Percentiles rank a stretch among this genome's conserved stretches.
phyloP scores from a whole-genome alignment of 2,329 filamentous ascomycete genomes.

The Xylaria hypoxylon region DNA sequence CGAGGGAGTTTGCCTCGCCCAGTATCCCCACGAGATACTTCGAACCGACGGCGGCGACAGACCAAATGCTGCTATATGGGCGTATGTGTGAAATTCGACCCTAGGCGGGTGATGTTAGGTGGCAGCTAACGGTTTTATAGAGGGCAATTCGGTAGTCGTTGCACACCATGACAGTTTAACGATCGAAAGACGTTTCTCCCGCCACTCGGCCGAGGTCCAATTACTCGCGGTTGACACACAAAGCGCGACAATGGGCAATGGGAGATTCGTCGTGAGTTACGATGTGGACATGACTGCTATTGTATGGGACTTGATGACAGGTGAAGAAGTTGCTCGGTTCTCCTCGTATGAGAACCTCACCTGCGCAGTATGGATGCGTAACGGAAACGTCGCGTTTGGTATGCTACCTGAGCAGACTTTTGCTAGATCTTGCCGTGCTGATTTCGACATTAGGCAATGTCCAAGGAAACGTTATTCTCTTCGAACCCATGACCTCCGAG shows the following conservation, averaged over 20 bases:
- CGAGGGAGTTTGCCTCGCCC: conserved; percentile 65
- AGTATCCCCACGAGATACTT: conserved; percentile 69
- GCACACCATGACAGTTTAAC: conserved; percentile 93
- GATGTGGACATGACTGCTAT: conserved; percentile 92
- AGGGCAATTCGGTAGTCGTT: conserved; percentile 84
- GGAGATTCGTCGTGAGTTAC: conserved; percentile 90
- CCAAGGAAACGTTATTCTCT: conserved; percentile 92
- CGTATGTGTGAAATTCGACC: conserved; percentile 50
- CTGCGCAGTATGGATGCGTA: conserved; percentile 93
- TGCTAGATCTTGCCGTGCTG: conserved; percentile 16
- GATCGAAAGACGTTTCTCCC: conserved; percentile 86
- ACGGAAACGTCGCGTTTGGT: conserved; percentile 98
- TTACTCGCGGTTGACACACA: conserved; percentile 91
- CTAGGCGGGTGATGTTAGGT: conserved; percentile 5
- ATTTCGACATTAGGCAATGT: conserved; percentile 74
- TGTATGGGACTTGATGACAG: conserved; percentile 95
- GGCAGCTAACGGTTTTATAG: conserved; percentile 49
- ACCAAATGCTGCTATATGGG: conserved; percentile 89
- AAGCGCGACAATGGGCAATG: conserved; percentile 86
- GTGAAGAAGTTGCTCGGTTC: conserved; percentile 91
- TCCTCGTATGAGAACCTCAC: conserved; percentile 88
- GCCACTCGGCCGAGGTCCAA: conserved; percentile 84
- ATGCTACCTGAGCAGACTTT: conserved; percentile 51
- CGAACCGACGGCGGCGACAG: conserved; percentile 90
- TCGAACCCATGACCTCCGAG: conserved; percentile 92